Percentiles rank a stretch among this genome's conserved stretches.
phyloP scores from a whole-genome alignment of 169 alveolate species.

The Eimeria nieschulzi region DNA sequence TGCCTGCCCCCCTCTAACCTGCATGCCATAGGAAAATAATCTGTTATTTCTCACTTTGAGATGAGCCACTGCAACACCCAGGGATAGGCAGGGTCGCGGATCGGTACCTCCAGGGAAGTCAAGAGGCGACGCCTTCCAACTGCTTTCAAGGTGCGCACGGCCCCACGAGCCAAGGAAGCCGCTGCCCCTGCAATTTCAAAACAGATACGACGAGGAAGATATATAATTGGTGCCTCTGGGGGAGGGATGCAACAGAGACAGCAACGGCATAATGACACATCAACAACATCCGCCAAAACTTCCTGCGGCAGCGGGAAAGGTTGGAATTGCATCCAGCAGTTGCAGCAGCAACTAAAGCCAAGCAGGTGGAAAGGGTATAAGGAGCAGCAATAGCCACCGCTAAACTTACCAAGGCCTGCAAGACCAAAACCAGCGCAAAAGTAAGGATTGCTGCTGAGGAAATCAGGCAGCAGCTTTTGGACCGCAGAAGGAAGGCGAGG shows the following conservation, averaged over 20 bases:
- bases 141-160: slow-evolving; percentile 65
- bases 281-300: not conserved
- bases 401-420: slow-evolving; percentile 41
- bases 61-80: slow-evolving; percentile 84
- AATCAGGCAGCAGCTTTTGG: slow-evolving; percentile 47
- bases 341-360: slow-evolving; percentile 27
- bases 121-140: slow-evolving; percentile 65
- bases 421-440: slow-evolving; percentile 75
- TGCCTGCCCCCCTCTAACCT: too few relatives aligned
- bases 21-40: too few relatives aligned
- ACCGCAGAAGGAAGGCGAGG: slow-evolving; percentile 21
- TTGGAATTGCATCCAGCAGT: not conserved
- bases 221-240: not conserved
- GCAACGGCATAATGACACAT: not conserved
- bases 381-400: slow-evolving; percentile 26
- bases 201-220: not conserved
- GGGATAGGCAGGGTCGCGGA: slow-evolving; percentile 81
- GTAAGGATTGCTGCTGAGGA: slow-evolving; percentile 69
- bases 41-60: slow-evolving; percentile 67
- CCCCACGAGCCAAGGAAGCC: slow-evolving; percentile 20
- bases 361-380: not conserved
- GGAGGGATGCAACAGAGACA: not conserved
- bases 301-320: not conserved
- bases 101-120: slow-evolving; percentile 81
- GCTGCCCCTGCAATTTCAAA: slow-evolving; percentile 55